A percentile compares a stretch with the other conserved stretches of the same genome.
Conservation (phyloP, 495 filamentous ascomycete species). For the Trypethelium eluteriae region DNA sequence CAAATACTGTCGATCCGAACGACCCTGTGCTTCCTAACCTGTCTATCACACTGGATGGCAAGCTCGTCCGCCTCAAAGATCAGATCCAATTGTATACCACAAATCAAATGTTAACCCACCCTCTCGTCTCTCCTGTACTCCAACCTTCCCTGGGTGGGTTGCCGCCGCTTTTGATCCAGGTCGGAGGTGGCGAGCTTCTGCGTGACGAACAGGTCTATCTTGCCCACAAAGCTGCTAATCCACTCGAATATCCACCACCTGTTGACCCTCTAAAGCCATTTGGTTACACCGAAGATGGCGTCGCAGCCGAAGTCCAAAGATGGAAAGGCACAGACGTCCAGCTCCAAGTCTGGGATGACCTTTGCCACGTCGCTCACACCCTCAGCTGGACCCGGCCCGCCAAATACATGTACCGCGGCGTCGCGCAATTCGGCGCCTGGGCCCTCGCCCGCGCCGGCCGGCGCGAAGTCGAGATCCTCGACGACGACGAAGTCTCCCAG, state of each 20-base stretch:
- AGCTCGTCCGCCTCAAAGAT: slow-evolving; percentile 66
- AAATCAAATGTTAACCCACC: slow-evolving; percentile 78
- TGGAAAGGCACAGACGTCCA: slow-evolving; percentile 84
- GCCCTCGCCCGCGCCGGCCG: slow-evolving; percentile 75
- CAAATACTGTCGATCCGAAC: neutral
- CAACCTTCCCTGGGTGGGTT: slow-evolving; percentile 82
- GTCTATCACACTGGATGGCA: slow-evolving; percentile 62
- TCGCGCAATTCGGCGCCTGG: slow-evolving; percentile 91
- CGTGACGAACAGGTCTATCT: slow-evolving; percentile 92
- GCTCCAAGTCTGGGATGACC: slow-evolving; percentile 91
- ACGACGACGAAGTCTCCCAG: slow-evolving; percentile 70
- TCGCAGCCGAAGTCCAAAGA: slow-evolving; percentile 58
- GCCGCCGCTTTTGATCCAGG: slow-evolving; percentile 75
- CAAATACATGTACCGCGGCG: slow-evolving; percentile 84
- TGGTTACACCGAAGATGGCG: slow-evolving; percentile 40
- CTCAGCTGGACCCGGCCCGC: slow-evolving; percentile 88
- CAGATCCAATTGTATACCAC: slow-evolving; percentile 94
- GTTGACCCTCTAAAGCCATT: slow-evolving; percentile 13
- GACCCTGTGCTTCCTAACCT: slow-evolving; percentile 29
- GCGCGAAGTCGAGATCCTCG: slow-evolving; percentile 65
- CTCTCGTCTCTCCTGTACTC: slow-evolving; percentile 78
- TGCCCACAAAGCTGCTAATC: slow-evolving; percentile 87
- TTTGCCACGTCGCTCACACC: slow-evolving; percentile 86
- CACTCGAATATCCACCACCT: slow-evolving; percentile 58
- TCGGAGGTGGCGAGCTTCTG: slow-evolving; percentile 79